Evolutionary conservation across 106 monocot genomes (phyloP), one percentile per base, ranked within the genome.

Genomic region (Alisma plantagoaquatica): DNA sequence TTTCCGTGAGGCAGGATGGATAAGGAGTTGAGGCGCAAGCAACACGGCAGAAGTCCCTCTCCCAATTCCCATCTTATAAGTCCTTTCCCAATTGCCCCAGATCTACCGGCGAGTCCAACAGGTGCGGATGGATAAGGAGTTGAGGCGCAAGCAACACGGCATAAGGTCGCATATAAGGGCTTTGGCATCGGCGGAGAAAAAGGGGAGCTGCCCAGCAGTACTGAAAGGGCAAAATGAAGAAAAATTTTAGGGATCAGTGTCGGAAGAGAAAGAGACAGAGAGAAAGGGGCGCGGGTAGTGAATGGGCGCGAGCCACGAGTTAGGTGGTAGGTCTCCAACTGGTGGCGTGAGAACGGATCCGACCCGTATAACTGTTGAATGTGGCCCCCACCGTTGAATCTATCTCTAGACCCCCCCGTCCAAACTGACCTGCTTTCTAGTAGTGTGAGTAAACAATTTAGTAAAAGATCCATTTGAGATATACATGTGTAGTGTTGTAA

Each of bases 21-120:
- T 18, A 23, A 23, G 9, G 47, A 21, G 2, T 15, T 0, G 17
- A 23, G 47, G 8, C 19, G 19, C 22, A 48, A 48, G 1, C 12
- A 23, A 48, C 47, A 48, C 47, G 47, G 19, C 24, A 48, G 22
- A 9, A 48, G n/a, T n/a, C n/a, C n/a, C n/a, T n/a, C n/a, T n/a
- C n/a, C n/a, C n/a, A n/a, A n/a, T n/a, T n/a, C n/a, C n/a, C n/a
- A n/a, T n/a, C n/a, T n/a, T n/a, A n/a, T n/a, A n/a, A n/a, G 2
- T 18, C 12, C 6, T 48, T 48, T 21, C 24, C 47, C 47, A 48
- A 1, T 8, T 21, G 4, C 22, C 19, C 47, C 22, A 21, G 47
- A 23, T 23, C 19, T 48, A 21, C 24, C 24, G 47, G 47, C 15
- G 47, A 18, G 19, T 48, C 17, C 47, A 8, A 3, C 24, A 8